These are phyloP conservation scores for Chrysopogon serrulatus DNA, from an alignment of 176 grass and related monocot species.

Conservation along the genomic window DNA sequence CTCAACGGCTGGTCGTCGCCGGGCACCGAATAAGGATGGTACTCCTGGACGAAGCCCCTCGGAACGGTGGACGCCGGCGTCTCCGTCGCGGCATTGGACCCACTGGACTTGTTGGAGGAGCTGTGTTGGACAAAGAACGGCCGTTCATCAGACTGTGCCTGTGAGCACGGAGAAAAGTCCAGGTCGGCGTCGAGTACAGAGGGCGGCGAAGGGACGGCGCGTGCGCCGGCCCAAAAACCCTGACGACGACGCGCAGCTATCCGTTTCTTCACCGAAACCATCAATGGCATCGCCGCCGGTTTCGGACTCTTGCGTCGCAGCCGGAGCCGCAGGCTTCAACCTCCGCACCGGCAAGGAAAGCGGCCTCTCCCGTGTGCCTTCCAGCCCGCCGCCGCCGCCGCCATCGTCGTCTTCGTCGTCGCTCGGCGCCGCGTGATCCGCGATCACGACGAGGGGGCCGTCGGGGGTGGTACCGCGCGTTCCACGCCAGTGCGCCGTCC, in stretches of 20 bases:
- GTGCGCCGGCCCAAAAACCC: conserved; percentile 24
- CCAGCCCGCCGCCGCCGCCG: conserved; percentile 1
- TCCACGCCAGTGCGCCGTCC: conserved; percentile 41
- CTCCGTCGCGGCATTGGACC: neutral
- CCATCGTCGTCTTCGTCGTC: conserved; percentile 19
- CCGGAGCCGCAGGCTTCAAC: conserved; percentile 35
- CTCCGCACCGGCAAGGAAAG: conserved; percentile 60
- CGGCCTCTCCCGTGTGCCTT: conserved; percentile 27
- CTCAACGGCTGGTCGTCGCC: conserved; percentile 4
- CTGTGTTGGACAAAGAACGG: neutral
- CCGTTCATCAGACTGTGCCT: neutral
- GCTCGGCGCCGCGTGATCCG: conserved; percentile 15
- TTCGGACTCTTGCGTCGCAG: conserved; percentile 5
- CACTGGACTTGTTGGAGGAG: neutral
- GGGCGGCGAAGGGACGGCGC: conserved; percentile 17
- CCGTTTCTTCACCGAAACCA: conserved; percentile 28
- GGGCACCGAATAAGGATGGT: neutral
- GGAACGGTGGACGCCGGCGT: neutral
- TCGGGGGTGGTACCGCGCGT: conserved; percentile 47
- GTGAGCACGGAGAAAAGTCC: neutral
- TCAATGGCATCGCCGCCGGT: neutral
- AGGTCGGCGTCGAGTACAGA: conserved; percentile 36
- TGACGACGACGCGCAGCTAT: conserved; percentile 16
- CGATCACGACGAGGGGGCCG: conserved; percentile 52
- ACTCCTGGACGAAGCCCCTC: neutral